A percentile compares a stretch with the other conserved stretches of the same genome.
phyloP scores from a whole-genome alignment of 768 basidiomycete species.

The Dictyophora rubrovolvata region DNA sequence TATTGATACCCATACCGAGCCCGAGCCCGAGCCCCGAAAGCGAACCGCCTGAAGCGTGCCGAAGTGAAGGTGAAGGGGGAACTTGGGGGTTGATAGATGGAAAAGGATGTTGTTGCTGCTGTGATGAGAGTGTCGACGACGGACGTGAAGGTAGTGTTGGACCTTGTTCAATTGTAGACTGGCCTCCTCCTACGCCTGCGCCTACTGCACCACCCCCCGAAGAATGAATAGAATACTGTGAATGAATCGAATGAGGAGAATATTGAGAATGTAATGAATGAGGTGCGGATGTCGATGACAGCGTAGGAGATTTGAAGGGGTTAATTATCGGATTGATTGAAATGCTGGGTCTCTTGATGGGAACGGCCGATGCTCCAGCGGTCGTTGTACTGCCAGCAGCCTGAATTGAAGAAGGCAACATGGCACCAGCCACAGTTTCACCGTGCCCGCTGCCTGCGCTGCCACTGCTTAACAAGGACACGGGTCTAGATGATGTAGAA shows the following conservation, averaged over 20 bases:
- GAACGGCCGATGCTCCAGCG: slow-evolving; percentile 29
- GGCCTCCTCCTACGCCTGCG: slow-evolving; percentile 18
- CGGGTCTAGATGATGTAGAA: slow-evolving; percentile 1
- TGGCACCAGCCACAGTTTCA: not conserved
- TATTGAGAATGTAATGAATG: slow-evolving; percentile 36
- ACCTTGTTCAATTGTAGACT: slow-evolving; percentile 25
- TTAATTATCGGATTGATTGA: slow-evolving; percentile 29
- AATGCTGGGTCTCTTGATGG: slow-evolving; percentile 30
- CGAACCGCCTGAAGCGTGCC: slow-evolving; percentile 24
- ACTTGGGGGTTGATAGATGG: not conserved
- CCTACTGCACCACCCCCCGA: slow-evolving; percentile 10
- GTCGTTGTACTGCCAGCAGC: not conserved
- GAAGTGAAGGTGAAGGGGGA: not conserved
- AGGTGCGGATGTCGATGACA: slow-evolving; percentile 32
- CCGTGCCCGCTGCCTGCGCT: not conserved
- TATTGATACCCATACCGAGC: slow-evolving; percentile 14
- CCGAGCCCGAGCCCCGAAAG: slow-evolving; percentile 18
- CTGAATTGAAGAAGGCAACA: not conserved
- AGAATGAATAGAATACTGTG: slow-evolving; percentile 36
- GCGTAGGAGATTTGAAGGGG: slow-evolving; percentile 41
- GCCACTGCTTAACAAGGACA: not conserved
- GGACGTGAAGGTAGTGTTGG: slow-evolving; percentile 33
- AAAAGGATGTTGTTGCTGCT: not conserved
- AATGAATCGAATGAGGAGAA: slow-evolving; percentile 25
- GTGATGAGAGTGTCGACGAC: slow-evolving; percentile 26